Evolutionary conservation across 2,329 filamentous ascomycete genomes (phyloP).

Genomic region (Cladophialophora exuberans): DNA sequence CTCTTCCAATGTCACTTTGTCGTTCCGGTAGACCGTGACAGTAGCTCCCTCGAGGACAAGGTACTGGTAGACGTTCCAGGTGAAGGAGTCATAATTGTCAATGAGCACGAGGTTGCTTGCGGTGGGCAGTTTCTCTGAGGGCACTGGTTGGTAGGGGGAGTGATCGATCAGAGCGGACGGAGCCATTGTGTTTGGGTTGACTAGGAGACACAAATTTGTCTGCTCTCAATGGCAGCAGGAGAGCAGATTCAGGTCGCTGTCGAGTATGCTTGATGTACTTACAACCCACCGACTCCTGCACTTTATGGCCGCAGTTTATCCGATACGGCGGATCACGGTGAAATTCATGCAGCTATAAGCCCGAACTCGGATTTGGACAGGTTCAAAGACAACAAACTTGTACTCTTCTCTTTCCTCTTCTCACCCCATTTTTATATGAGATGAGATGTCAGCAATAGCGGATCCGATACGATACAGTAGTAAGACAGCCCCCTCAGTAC

Average conservation of each 20-base stretch:
- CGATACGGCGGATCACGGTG: not conserved
- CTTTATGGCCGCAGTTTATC: constrained; percentile 6
- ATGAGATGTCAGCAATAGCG: not conserved
- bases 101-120: constrained; percentile 93
- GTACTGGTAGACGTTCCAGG: constrained; percentile 99
- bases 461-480: too few species aligned
- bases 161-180: constrained; percentile 68
- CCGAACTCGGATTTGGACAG: too few species aligned
- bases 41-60: constrained; percentile 91
- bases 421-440: not conserved
- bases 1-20: constrained; percentile 84
- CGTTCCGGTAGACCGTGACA: constrained; percentile 89
- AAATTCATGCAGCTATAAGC: not conserved
- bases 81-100: constrained; percentile 99
- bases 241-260: too few species aligned
- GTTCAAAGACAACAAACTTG: too few species aligned
- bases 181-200: constrained; percentile 48
- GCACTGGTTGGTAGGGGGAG: constrained; percentile 81
- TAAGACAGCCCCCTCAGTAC: too few species aligned
- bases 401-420: too few species aligned
- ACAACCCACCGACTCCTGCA: not conserved
- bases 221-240: not conserved
- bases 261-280: too few species aligned
- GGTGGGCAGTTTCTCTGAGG: constrained; percentile 71
- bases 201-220: not conserved